These are phyloP conservation scores for Phaeosphaeria sp. DNA, from an alignment of 2,329 filamentous ascomycete species.

Conservation along the genomic window DNA sequence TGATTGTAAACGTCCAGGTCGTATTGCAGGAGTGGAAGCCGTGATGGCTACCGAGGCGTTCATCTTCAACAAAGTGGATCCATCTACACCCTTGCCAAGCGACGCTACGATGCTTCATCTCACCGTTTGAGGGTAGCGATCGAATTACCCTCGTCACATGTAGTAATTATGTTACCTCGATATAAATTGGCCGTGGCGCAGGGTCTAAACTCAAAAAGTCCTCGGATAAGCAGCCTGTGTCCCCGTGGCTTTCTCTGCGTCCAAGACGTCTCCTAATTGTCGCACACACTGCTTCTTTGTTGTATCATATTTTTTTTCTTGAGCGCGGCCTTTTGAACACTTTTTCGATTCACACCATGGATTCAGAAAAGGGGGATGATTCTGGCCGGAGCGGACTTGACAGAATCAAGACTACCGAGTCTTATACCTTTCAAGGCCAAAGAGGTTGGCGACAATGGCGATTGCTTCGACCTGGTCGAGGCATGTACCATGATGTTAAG, in stretches of 20 bases:
- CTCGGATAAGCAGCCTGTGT: not conserved
- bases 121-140: not conserved
- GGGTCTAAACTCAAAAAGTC: not conserved
- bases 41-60: not conserved
- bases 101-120: not conserved
- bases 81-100: not conserved
- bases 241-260: not conserved
- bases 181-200: not conserved
- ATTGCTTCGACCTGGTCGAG: conserved; percentile 54
- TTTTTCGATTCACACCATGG: not conserved
- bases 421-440: conserved; percentile 45
- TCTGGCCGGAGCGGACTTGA: conserved; percentile 7
- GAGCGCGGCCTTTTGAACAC: not conserved
- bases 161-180: not conserved
- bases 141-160: not conserved
- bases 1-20: not conserved
- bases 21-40: not conserved
- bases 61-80: not conserved
- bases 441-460: conserved; percentile 52
- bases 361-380: not conserved
- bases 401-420: conserved; percentile 30
- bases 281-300: not conserved
- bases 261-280: not conserved
- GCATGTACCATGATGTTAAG: conserved; percentile 62
- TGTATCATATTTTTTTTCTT: not conserved